phyloP scores from a whole-genome alignment of 2,329 filamentous ascomycete species.

The Aspergillus fructus region DNA sequence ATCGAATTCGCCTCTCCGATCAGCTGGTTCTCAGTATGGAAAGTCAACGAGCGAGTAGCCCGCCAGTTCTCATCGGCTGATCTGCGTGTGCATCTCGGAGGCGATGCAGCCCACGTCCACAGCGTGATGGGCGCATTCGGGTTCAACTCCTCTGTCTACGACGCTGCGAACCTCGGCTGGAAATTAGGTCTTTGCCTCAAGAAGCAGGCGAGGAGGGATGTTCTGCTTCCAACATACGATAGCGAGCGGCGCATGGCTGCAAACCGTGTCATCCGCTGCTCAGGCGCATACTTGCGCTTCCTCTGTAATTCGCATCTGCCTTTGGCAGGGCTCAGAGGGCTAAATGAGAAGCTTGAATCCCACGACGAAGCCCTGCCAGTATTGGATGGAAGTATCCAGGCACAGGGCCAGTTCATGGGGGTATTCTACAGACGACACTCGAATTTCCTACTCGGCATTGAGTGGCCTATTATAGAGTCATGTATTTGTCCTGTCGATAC shows the following conservation, averaged over 20 bases:
- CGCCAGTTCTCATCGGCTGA: background rate
- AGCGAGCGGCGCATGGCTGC: background rate
- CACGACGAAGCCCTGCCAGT: background rate
- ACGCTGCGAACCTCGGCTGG: constrained; percentile 1
- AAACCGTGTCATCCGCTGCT: constrained; percentile 3
- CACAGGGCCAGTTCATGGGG: background rate
- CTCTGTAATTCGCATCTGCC: constrained; percentile 1
- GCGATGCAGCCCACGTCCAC: constrained; percentile 2
- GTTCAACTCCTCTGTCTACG: constrained; percentile 1
- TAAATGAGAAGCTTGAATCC: background rate
- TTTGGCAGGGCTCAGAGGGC: background rate
- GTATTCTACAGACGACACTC: background rate
- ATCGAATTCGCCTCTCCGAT: constrained; percentile 2
- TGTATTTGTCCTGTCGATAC: background rate
- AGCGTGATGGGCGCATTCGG: constrained; percentile 1
- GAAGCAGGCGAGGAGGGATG: background rate
- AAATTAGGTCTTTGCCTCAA: background rate
- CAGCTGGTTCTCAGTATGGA: constrained; percentile 11
- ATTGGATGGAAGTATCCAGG: background rate
- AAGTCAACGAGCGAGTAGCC: constrained; percentile 4
- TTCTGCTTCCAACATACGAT: background rate
- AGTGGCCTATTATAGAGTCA: constrained; percentile 1
- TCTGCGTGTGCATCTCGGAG: background rate
- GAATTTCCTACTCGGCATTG: background rate
- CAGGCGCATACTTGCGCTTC: background rate